phyloP scores from a whole-genome alignment of 768 basidiomycete genomes.

The Podaxis sp. region DNA sequence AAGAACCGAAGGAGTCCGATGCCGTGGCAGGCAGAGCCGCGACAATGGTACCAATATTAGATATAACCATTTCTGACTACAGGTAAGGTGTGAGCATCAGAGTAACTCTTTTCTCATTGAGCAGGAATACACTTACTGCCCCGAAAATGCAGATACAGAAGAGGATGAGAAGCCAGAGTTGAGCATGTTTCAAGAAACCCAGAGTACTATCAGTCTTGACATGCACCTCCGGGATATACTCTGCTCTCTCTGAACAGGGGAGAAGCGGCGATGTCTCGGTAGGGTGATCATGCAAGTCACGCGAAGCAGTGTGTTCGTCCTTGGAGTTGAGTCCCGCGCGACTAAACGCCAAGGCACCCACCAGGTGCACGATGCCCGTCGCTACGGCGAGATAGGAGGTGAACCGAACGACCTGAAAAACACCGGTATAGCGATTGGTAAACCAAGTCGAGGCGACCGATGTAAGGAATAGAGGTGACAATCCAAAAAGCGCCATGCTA shows the following conservation, averaged over 20 bases:
- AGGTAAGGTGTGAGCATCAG: neutral
- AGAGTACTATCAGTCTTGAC: constrained; percentile 26
- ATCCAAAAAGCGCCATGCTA: constrained; percentile 75
- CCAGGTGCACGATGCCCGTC: constrained; percentile 50
- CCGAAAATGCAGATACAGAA: constrained; percentile 60
- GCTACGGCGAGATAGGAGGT: constrained; percentile 57
- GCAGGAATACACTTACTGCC: constrained; percentile 47
- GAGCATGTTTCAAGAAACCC: constrained; percentile 49
- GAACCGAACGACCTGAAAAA: constrained; percentile 47
- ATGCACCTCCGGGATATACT: constrained; percentile 11
- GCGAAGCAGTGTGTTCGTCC: constrained; percentile 4
- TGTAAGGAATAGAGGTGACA: constrained; percentile 77
- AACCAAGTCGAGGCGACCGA: constrained; percentile 63
- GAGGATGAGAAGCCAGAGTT: constrained; percentile 66
- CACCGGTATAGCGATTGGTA: constrained; percentile 41
- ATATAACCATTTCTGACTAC: constrained; percentile 80
- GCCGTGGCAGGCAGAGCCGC: constrained; percentile 53
- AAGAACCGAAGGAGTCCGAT: neutral
- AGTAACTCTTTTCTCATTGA: neutral
- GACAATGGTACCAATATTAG: constrained; percentile 78
- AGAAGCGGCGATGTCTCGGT: constrained; percentile 37
- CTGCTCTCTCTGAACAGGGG: neutral
- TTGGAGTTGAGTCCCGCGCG: constrained; percentile 8
- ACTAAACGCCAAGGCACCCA: constrained; percentile 44
- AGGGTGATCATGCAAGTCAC: neutral